Base-by-base conservation (phyloP, 306 rosid species). In the Hippophae tibetana region DNA sequence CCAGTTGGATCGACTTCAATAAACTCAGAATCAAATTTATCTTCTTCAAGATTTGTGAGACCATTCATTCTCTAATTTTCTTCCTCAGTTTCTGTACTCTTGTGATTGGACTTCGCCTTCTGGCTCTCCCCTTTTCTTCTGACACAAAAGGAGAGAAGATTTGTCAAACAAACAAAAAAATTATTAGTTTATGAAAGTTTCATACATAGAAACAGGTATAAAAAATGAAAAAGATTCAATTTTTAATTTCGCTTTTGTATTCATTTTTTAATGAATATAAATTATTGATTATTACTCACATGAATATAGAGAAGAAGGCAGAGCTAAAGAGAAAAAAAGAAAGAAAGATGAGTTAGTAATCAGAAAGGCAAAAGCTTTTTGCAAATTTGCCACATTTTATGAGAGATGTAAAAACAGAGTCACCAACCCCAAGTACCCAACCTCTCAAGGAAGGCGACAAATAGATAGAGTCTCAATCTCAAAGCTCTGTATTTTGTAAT, bases 1-100 rank as follows among this genome's bases (percentile, higher is more conserved):
- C 99, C 95, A 69, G 95, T 85, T 59, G 99, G 99, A 88, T 92
- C 99, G 70, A 88, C 76, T 77, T 92, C 99, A 42, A 88, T 93
- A 54, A 83, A 88, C 60, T 80, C 95, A 18, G 38, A 31, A 31
- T 31, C 38, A 31, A 76, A 54, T 68, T 51, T 71, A 76, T 80
- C 89, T n/a, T 77, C 66, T 55, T 89, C 82, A 60, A 83, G 66
- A 67, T 69, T 72, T 43, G 77, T 40, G 42, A 61, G 69, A 67
- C 69, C 79, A 78, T 84, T 86, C 99, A 92, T 92, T 57, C 42
- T 8, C 26, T 50, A 5, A 52, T 11, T 31, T 47, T 44, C 31
- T 47, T 63, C 58, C 71, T 46, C 12, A 62, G 42, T n/a, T 61
- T 56, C 42, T 25, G 61, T 50, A 2, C 58, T 52, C 9, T 61